These are phyloP conservation scores for Puccinia brachypodii DNA, from an alignment of 1,284 basidiomycete genomes.

Conservation along the genomic window DNA sequence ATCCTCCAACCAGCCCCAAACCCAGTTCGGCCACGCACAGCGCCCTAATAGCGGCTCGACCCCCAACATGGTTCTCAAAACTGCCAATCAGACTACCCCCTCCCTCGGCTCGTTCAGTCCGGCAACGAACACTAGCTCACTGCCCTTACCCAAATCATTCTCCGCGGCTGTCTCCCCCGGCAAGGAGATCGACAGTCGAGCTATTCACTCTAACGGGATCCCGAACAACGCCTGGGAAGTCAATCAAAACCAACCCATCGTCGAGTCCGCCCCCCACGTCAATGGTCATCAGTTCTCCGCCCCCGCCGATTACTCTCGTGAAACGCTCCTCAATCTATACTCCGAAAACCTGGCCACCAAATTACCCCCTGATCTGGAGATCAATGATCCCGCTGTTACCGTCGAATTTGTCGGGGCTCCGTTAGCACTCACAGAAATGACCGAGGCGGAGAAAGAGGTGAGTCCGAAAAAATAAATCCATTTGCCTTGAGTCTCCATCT, in stretches of 20 bases:
- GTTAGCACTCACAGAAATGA: constrained; percentile 30
- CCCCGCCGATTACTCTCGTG: constrained; percentile 35
- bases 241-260: background rate
- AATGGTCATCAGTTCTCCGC: constrained; percentile 7
- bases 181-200: constrained; percentile 9
- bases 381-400: constrained; percentile 26
- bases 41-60: background rate
- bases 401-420: constrained; percentile 39
- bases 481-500: background rate
- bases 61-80: background rate
- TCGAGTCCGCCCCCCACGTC: background rate
- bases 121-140: background rate
- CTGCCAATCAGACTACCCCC: background rate
- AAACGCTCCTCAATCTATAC: constrained; percentile 39
- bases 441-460: constrained; percentile 40
- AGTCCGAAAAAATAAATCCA: background rate
- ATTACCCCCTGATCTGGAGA: constrained; percentile 35
- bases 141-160: constrained; percentile 39
- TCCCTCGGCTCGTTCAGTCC: constrained; percentile 27
- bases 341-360: constrained; percentile 31
- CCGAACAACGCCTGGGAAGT: background rate
- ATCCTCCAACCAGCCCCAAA: background rate
- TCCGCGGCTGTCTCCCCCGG: constrained; percentile 43
- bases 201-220: background rate
- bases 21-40: background rate